Conservation (phyloP, 192 early-diverging fungal species). For the Coemansia sp. region DNA sequence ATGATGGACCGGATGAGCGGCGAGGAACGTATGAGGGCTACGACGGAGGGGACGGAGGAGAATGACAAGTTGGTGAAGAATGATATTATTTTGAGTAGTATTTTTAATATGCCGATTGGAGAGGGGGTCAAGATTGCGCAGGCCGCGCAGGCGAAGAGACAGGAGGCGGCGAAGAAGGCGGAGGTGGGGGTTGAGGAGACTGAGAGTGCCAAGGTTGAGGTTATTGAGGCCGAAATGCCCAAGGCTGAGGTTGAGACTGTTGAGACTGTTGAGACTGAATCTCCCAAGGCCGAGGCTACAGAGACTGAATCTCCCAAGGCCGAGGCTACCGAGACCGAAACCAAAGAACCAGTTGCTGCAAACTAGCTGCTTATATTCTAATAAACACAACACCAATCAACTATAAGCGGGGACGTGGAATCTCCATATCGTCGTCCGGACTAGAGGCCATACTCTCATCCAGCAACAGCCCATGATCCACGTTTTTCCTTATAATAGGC, state of each 20-base stretch:
- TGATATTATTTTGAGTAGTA: slow-evolving; percentile 46
- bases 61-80: slow-evolving; percentile 44
- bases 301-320: not conserved
- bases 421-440: slow-evolving; percentile 32
- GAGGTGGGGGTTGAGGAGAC: not conserved
- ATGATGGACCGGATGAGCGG: slow-evolving; percentile 43
- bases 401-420: not conserved
- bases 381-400: no score
- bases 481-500: not conserved
- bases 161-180: slow-evolving; percentile 46
- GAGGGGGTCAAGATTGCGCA: slow-evolving; percentile 44
- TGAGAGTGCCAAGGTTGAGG: not conserved
- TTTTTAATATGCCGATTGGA: slow-evolving; percentile 52
- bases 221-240: not conserved
- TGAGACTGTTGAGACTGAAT: not conserved
- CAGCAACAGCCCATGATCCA: slow-evolving; percentile 28
- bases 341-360: not conserved
- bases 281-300: not conserved
- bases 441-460: slow-evolving; percentile 42
- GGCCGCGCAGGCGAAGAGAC: slow-evolving; percentile 37
- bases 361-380: no score
- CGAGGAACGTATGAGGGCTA: slow-evolving; percentile 54
- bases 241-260: not conserved
- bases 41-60: slow-evolving; percentile 55
- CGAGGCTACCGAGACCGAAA: not conserved